A percentile compares a stretch with the other conserved stretches of the same genome.
These are phyloP conservation scores for Podaxis rugospora DNA, from an alignment of 768 basidiomycete species.

Conservation along the genomic window DNA sequence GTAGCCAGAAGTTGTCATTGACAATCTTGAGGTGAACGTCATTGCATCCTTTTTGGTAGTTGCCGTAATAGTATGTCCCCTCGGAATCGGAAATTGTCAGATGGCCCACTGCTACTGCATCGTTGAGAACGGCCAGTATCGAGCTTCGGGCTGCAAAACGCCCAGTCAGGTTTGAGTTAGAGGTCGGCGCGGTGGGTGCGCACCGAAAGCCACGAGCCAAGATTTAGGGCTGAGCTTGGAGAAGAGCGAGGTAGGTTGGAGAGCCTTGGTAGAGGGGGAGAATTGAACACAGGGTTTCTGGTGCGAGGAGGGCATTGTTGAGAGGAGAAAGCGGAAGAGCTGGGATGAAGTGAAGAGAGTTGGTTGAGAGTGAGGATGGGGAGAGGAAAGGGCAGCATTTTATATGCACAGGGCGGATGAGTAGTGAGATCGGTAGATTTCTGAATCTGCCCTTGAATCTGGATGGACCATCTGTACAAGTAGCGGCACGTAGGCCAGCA, in stretches of 20 bases:
- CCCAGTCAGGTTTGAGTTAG: background rate
- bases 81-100: conserved; percentile 59
- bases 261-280: conserved; percentile 36
- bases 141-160: conserved; percentile 48
- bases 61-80: conserved; percentile 57
- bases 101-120: conserved; percentile 54
- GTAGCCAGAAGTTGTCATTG: conserved; percentile 65
- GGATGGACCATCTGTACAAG: conserved; percentile 5
- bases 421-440: conserved; percentile 9
- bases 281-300: conserved; percentile 38
- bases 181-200: conserved; percentile 12
- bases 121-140: conserved; percentile 52
- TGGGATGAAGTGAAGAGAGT: background rate
- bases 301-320: conserved; percentile 33
- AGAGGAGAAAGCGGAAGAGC: background rate
- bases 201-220: conserved; percentile 49
- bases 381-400: conserved; percentile 8
- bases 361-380: conserved; percentile 9
- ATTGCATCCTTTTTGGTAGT: conserved; percentile 53
- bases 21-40: conserved; percentile 54
- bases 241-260: conserved; percentile 40
- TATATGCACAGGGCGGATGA: conserved; percentile 9
- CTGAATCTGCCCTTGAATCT: conserved; percentile 9
- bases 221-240: conserved; percentile 42
- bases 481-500: conserved; percentile 16